Evolutionary conservation across 2,329 filamentous ascomycete genomes (phyloP).

Genomic region (Colletotrichum sp.): DNA sequence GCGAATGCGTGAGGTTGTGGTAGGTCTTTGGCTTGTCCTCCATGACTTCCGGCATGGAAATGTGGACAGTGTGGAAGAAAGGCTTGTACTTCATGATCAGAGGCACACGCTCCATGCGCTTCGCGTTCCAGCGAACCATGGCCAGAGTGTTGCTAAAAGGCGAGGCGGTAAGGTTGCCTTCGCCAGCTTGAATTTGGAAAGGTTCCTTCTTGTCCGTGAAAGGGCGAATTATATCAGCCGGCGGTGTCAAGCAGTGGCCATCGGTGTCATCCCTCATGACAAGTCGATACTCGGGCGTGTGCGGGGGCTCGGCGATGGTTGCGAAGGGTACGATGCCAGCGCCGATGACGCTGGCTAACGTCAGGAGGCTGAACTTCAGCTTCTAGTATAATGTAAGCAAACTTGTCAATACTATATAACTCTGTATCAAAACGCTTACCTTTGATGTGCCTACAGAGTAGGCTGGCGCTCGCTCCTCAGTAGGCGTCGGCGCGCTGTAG

Average conservation of each 20-base stretch:
- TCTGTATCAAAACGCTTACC: background rate
- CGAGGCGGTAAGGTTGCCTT: slow-evolving; percentile 22
- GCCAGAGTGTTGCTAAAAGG: slow-evolving; percentile 33
- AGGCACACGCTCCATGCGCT: slow-evolving; percentile 30
- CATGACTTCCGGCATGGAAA: slow-evolving; percentile 28
- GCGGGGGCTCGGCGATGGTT: slow-evolving; percentile 14
- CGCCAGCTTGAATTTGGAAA: background rate
- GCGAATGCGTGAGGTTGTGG: slow-evolving; percentile 32
- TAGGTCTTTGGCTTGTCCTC: slow-evolving; percentile 10
- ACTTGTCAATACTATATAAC: fast-evolving
- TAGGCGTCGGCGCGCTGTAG: background rate
- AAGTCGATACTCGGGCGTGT: slow-evolving; percentile 17
- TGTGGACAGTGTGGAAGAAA: slow-evolving; percentile 33
- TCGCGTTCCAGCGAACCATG: slow-evolving; percentile 31
- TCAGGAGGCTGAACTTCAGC: slow-evolving; percentile 4
- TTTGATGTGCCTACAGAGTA: background rate
- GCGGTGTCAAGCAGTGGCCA: background rate
- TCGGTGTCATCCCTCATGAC: slow-evolving; percentile 14
- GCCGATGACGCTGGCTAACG: slow-evolving; percentile 7
- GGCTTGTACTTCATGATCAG: slow-evolving; percentile 30
- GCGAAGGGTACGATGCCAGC: slow-evolving; percentile 20
- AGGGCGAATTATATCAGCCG: background rate
- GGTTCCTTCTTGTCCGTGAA: slow-evolving; percentile 9
- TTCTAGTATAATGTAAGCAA: background rate
- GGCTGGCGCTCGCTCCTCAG: background rate